phyloP scores from a whole-genome alignment of 2,329 filamentous ascomycete genomes.

The Sclerotiophoma versabilis region DNA sequence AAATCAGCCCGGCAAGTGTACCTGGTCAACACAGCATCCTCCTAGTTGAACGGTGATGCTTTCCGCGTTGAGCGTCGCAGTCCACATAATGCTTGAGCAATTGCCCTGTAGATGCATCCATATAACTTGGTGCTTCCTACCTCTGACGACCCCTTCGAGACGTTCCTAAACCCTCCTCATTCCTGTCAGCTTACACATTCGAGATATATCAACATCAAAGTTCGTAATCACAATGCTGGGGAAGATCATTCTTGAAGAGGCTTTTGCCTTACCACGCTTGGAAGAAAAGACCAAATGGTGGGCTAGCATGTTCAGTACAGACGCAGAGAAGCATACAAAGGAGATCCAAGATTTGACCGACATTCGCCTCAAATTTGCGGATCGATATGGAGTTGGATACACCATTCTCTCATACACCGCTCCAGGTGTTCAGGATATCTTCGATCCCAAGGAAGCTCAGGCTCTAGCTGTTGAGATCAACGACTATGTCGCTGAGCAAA shows the following conservation, averaged over 20 bases:
- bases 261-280: conserved; percentile 66
- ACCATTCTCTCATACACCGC: conserved; percentile 58
- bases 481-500: conserved; percentile 54
- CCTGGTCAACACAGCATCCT: background rate
- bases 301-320: conserved; percentile 66
- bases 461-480: conserved; percentile 56
- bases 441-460: conserved; percentile 54
- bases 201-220: background rate
- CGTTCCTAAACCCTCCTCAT: background rate
- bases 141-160: background rate
- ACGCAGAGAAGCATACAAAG: conserved; percentile 63
- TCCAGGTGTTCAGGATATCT: conserved; percentile 58
- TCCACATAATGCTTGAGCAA: background rate
- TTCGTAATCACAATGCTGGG: conserved; percentile 58
- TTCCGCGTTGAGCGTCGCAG: background rate
- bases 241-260: conserved; percentile 69
- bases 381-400: conserved; percentile 57
- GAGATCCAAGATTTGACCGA: conserved; percentile 62
- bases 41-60: background rate
- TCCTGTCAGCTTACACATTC: background rate
- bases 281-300: conserved; percentile 67
- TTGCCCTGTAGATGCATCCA: background rate
- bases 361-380: conserved; percentile 52
- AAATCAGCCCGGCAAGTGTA: background rate
- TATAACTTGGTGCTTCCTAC: background rate